A percentile compares a stretch with the other conserved stretches of the same genome.
phyloP scores from a whole-genome alignment of 208 protist genomes.

The Leishmania mexicana region DNA sequence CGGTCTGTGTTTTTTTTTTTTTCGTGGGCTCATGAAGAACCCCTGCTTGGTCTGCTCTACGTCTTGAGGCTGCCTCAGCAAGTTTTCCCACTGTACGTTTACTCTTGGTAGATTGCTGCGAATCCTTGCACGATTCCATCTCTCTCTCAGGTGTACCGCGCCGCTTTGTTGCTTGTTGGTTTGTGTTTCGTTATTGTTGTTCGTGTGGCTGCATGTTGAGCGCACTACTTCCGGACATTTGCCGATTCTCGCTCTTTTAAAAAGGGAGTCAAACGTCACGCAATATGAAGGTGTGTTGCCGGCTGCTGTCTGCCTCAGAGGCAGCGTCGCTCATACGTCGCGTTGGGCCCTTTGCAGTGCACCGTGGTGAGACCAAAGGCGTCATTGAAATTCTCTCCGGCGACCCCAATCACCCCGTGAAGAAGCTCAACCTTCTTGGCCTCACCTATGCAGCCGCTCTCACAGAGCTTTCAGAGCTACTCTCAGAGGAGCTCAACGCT shows the following conservation, averaged over 20 bases:
- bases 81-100: neutral
- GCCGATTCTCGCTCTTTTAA: neutral
- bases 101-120: neutral
- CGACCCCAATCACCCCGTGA: constrained; percentile 40
- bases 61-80: neutral
- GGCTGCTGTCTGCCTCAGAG: neutral
- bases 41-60: neutral
- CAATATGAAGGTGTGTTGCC: constrained; percentile 5
- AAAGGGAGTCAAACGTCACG: neutral
- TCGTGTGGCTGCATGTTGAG: neutral
- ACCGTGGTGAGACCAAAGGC: constrained; percentile 31
- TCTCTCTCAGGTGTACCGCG: neutral
- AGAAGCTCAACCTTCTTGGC: constrained; percentile 66
- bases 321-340: constrained; percentile 21
- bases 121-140: neutral
- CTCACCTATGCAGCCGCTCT: constrained; percentile 47
- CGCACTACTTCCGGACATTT: neutral
- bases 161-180: neutral
- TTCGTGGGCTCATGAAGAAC: neutral
- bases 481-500: constrained; percentile 58
- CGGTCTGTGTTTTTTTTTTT: neutral
- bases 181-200: neutral
- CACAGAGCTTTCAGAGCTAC: constrained; percentile 28
- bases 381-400: constrained; percentile 53
- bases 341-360: constrained; percentile 49